A percentile compares a stretch with the other conserved stretches of the same genome.
Evolutionary conservation across 2,329 filamentous ascomycete species (phyloP).

Genomic region (Fonsecaea pedrosoi): DNA sequence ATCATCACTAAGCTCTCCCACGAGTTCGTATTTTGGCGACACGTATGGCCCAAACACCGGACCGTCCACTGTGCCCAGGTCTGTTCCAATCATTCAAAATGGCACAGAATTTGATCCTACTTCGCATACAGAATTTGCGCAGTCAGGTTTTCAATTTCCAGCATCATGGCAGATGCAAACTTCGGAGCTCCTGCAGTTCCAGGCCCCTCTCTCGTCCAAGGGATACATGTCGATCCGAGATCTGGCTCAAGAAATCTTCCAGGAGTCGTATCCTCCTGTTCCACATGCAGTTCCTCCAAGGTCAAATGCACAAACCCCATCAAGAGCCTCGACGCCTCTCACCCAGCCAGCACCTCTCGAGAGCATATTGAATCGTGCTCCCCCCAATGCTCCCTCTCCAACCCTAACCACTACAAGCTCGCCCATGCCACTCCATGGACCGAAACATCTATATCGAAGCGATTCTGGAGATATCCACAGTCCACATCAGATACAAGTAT

Average conservation of each 20-base stretch:
- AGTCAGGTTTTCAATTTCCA: conserved; percentile 38
- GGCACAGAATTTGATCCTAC: conserved; percentile 33
- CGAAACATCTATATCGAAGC: conserved; percentile 38
- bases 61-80: conserved; percentile 32
- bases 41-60: conserved; percentile 28
- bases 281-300: conserved; percentile 8
- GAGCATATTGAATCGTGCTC: conserved; percentile 25
- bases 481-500: conserved; percentile 32
- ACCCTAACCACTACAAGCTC: conserved; percentile 35
- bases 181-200: conserved; percentile 37
- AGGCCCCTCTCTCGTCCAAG: conserved; percentile 35
- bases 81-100: conserved; percentile 35
- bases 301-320: conserved; percentile 27
- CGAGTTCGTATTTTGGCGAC: conserved; percentile 34
- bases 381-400: conserved; percentile 25
- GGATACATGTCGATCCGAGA: conserved; percentile 40
- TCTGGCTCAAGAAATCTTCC: conserved; percentile 40
- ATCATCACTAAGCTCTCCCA: conserved; percentile 37
- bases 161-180: conserved; percentile 39
- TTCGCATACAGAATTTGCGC: conserved; percentile 35
- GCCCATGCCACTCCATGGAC: conserved; percentile 34
- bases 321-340: conserved; percentile 29
- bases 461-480: conserved; percentile 34
- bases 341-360: conserved; percentile 35
- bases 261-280: conserved; percentile 23